Percentiles rank a stretch among this genome's conserved stretches.
Conservation (phyloP, 179 eudicot genomes). For the Silene vulgaris region DNA sequence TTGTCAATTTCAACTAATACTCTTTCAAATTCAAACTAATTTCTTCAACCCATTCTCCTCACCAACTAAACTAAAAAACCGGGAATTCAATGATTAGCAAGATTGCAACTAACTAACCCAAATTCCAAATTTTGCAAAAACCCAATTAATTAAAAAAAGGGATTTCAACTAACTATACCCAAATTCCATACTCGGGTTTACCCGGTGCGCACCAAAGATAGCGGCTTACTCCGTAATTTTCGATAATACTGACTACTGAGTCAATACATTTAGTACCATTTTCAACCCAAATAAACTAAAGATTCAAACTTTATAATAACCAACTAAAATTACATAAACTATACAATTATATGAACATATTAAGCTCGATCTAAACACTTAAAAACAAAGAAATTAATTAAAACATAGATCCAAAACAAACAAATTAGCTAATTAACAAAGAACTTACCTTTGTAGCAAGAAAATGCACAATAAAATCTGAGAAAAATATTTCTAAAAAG, state of each 20-base stretch:
- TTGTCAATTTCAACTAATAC: slow-evolving; percentile 22
- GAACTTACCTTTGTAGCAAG: slow-evolving; percentile 33
- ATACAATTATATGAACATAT: neutral
- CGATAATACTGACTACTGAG: neutral
- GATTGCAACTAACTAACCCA: slow-evolving; percentile 7
- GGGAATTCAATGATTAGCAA: slow-evolving; percentile 11
- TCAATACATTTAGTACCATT: neutral
- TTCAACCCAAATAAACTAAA: slow-evolving; percentile 16
- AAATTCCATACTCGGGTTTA: neutral
- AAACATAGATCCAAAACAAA: slow-evolving; percentile 28
- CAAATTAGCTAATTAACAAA: neutral
- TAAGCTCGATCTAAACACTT: slow-evolving; percentile 25
- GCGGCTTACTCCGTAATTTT: neutral
- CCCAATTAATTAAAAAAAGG: neutral
- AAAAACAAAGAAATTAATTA: neutral
- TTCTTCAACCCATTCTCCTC: slow-evolving; percentile 4
- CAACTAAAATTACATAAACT: neutral
- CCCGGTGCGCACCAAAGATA: too few species aligned
- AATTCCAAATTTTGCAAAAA: slow-evolving; percentile 2
- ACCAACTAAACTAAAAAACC: slow-evolving; percentile 5
- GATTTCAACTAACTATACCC: neutral
- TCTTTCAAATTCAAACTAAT: slow-evolving; percentile 20
- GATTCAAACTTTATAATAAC: slow-evolving; percentile 18
- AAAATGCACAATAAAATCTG: neutral
- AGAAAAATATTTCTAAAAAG: neutral